Percentiles rank a stretch among this genome's conserved stretches.
Conservation (phyloP, 805 yeast species). For the Saccharomycopsis sp. region DNA sequence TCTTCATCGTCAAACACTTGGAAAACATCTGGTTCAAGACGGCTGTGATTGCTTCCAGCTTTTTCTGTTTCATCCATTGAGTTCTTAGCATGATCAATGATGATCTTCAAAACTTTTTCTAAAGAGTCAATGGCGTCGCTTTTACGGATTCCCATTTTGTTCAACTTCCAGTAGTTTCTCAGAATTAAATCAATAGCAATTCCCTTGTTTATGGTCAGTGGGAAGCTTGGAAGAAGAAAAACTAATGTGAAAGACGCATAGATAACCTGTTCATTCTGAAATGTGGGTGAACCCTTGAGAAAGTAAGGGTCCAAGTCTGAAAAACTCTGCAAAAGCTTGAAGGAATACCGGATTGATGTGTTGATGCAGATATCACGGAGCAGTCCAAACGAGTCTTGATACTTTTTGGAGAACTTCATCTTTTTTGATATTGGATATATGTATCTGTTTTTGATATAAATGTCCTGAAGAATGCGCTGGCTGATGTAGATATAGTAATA, state of each 20-base stretch:
- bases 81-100: constrained; percentile 38
- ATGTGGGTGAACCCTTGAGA: constrained; percentile 48
- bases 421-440: constrained; percentile 24
- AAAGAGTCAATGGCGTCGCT: constrained; percentile 55
- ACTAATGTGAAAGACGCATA: constrained; percentile 47
- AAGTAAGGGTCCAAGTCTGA: constrained; percentile 36
- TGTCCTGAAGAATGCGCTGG: constrained; percentile 29
- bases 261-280: constrained; percentile 42
- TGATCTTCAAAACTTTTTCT: constrained; percentile 42
- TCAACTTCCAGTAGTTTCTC: constrained; percentile 49
- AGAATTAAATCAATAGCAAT: constrained; percentile 40
- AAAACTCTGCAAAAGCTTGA: constrained; percentile 37
- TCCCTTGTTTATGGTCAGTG: constrained; percentile 29
- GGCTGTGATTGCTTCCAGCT: too few species aligned
- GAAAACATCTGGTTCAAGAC: constrained; percentile 11
- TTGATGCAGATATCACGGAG: constrained; percentile 28
- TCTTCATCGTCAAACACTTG: constrained; percentile 10
- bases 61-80: too few species aligned
- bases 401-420: constrained; percentile 23
- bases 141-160: constrained; percentile 45
- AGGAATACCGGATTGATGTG: constrained; percentile 38
- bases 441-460: constrained; percentile 6
- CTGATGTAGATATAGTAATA: constrained; percentile 37
- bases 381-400: constrained; percentile 22
- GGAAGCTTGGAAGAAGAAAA: constrained; percentile 35